Conservation (phyloP, 2,329 filamentous ascomycete genomes). For the Colletotrichum endophyticum region DNA sequence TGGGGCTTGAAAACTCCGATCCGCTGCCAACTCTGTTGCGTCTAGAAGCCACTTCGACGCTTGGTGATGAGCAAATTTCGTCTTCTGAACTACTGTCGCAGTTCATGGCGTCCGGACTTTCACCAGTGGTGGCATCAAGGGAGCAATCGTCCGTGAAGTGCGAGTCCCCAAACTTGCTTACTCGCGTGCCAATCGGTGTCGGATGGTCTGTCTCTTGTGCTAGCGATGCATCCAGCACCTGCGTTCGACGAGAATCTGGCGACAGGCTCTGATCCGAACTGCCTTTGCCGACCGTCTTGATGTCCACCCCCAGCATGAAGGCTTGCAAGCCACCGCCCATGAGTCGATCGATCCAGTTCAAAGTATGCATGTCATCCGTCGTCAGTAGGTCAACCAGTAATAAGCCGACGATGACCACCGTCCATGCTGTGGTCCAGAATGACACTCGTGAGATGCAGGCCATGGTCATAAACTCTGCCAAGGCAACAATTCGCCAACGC, state of each 20-base stretch:
- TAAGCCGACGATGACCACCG: neutral
- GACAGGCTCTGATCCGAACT: neutral
- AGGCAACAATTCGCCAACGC: neutral
- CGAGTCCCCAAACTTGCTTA: accelerated
- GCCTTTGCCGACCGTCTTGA: neutral
- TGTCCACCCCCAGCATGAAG: neutral
- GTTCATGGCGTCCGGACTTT: neutral
- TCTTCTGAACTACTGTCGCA: neutral
- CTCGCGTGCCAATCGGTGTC: neutral
- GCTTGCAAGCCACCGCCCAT: neutral
- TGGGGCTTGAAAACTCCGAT: neutral
- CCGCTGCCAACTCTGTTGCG: neutral
- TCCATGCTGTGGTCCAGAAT: neutral
- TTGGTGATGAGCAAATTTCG: neutral
- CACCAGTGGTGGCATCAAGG: neutral
- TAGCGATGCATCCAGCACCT: neutral
- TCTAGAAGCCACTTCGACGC: neutral
- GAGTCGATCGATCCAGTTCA: neutral
- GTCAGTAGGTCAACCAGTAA: neutral
- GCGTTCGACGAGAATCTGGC: neutral
- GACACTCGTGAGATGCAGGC: neutral
- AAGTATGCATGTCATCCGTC: neutral
- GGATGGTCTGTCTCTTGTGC: neutral
- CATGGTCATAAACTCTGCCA: neutral
- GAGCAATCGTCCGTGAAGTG: neutral